These are phyloP conservation scores for Geum urbanum DNA, from an alignment of 306 rosid genomes.

Conservation along the genomic window DNA sequence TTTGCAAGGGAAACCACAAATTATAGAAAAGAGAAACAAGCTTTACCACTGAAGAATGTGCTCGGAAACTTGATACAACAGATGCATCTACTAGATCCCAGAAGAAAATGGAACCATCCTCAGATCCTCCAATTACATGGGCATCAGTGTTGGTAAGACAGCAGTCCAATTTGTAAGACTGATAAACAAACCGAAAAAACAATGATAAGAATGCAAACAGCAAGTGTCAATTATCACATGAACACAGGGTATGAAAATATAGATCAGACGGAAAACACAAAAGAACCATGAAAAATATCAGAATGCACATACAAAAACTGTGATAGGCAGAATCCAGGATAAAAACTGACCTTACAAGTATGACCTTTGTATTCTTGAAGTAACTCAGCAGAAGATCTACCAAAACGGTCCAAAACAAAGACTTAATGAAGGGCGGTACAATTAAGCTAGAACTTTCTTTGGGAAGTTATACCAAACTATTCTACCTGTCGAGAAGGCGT, in stretches of 20 bases:
- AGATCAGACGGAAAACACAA: background rate
- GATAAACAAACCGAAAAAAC: slow-evolving; percentile 24
- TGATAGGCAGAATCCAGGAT: slow-evolving; percentile 13
- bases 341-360: slow-evolving; percentile 65
- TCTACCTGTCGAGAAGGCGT: slow-evolving; percentile 75
- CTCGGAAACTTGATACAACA: slow-evolving; percentile 68
- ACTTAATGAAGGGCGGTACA: background rate
- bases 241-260: background rate
- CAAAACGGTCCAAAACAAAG: slow-evolving; percentile 34
- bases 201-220: slow-evolving; percentile 21
- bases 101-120: slow-evolving; percentile 79
- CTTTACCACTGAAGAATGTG: slow-evolving; percentile 83
- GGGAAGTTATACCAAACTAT: slow-evolving; percentile 1
- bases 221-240: background rate
- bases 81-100: slow-evolving; percentile 96
- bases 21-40: background rate
- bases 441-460: slow-evolving; percentile 8
- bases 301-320: background rate
- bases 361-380: slow-evolving; percentile 88
- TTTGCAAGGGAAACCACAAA: background rate
- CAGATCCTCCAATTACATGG: slow-evolving; percentile 84
- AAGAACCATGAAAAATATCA: background rate
- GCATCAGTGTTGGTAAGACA: slow-evolving; percentile 93
- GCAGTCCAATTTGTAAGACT: slow-evolving; percentile 91
- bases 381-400: slow-evolving; percentile 74